Percentiles rank a stretch among this genome's conserved stretches.
Evolutionary conservation across 441 rosid genomes (phyloP).

Genomic region (Theobroma grandiflorum): DNA sequence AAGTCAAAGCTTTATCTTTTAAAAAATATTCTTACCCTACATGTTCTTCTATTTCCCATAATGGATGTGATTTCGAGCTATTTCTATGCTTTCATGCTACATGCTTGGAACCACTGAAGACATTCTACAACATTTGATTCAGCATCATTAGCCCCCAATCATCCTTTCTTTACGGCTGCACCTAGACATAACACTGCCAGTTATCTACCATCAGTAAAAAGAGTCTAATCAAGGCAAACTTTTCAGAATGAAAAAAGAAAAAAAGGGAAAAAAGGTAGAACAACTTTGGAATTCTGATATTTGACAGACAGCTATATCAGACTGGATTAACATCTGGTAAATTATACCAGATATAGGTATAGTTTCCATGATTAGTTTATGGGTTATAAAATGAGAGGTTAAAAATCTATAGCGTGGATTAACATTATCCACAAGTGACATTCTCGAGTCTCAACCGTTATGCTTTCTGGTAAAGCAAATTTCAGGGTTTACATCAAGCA

Average conservation of each 20-base stretch:
- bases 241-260: background rate
- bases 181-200: background rate
- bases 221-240: slow-evolving; percentile 10
- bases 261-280: background rate
- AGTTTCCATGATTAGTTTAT: background rate
- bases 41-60: slow-evolving; percentile 10
- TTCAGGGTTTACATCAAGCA: slow-evolving; percentile 3
- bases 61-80: slow-evolving; percentile 12
- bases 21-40: background rate
- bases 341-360: background rate
- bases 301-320: too few species aligned
- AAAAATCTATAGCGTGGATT: slow-evolving; percentile 1
- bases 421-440: slow-evolving; percentile 6
- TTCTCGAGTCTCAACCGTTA: background rate
- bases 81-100: background rate
- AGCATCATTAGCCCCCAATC: background rate
- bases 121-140: background rate
- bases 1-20: slow-evolving; percentile 22
- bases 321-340: background rate
- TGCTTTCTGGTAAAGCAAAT: slow-evolving; percentile 9
- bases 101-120: background rate
- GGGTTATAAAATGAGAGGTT: background rate
- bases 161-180: background rate
- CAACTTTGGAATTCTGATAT: background rate
- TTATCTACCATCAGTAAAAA: slow-evolving; percentile 12